Evolutionary conservation across 345 rosid genomes (phyloP).

Genomic region (Laguncularia racemosa): DNA sequence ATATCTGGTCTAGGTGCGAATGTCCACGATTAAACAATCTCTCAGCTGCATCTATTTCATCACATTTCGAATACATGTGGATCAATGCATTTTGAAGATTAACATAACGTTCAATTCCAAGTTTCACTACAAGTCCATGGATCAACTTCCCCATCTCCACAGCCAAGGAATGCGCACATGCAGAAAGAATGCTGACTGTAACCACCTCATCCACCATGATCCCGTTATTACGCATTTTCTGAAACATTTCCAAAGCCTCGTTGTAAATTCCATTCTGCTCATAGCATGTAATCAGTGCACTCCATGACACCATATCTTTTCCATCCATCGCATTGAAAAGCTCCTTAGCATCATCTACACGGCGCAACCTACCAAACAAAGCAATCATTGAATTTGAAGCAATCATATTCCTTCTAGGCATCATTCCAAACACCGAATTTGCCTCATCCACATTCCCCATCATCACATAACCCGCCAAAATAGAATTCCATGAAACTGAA

Average conservation of each 20-base stretch:
- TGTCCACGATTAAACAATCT: constrained; percentile 20
- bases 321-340: constrained; percentile 22
- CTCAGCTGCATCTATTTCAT: constrained; percentile 25
- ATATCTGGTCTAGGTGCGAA: constrained; percentile 22
- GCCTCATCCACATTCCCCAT: constrained; percentile 37
- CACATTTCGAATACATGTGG: constrained; percentile 32
- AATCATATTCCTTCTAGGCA: constrained; percentile 24
- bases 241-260: constrained; percentile 1
- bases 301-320: constrained; percentile 44
- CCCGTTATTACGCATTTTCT: too few species aligned
- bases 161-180: constrained; percentile 22
- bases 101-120: constrained; percentile 27
- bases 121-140: constrained; percentile 28
- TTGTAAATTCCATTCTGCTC: constrained; percentile 33
- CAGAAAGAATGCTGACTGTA: constrained; percentile 37
- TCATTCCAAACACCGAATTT: constrained; percentile 25
- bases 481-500: constrained; percentile 54
- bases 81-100: constrained; percentile 46
- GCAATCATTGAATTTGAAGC: constrained; percentile 25
- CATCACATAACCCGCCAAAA: constrained; percentile 49
- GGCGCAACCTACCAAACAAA: too few species aligned
- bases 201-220: constrained; percentile 14
- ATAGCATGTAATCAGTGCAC: constrained; percentile 40
- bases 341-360: too few species aligned
- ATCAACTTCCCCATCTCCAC: constrained; percentile 16